Evolutionary conservation across 441 rosid species (phyloP).

Genomic region (Brassica balearica): DNA sequence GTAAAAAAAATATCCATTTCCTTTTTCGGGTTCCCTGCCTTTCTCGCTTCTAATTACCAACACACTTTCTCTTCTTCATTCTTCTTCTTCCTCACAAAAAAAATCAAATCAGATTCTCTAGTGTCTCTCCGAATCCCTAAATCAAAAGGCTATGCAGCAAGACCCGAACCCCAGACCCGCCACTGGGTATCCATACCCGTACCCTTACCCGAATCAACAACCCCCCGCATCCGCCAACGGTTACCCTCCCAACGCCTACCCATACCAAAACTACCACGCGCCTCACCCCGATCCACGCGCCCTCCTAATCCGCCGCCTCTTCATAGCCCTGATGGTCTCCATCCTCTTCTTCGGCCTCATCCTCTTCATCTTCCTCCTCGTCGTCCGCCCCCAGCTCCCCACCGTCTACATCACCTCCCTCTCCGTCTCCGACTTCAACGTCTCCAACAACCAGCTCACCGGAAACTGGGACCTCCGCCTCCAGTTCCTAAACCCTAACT

Average conservation of each 20-base stretch:
- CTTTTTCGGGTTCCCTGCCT: not conserved
- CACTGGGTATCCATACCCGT: constrained; percentile 66
- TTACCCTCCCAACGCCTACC: constrained; percentile 57
- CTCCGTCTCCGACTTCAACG: constrained; percentile 64
- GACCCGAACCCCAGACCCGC: constrained; percentile 57
- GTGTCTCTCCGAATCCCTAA: constrained; percentile 20
- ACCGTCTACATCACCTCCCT: constrained; percentile 54
- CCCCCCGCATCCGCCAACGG: constrained; percentile 45
- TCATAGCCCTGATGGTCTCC: constrained; percentile 38
- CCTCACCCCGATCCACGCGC: constrained; percentile 55
- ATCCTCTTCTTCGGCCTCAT: constrained; percentile 52
- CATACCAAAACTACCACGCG: constrained; percentile 50
- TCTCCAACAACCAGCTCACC: constrained; percentile 49
- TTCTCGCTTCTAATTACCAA: not conserved
- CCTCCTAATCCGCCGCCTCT: constrained; percentile 56
- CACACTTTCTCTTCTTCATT: not conserved
- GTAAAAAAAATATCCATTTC: not conserved
- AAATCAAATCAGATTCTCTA: not conserved
- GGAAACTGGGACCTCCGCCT: constrained; percentile 63
- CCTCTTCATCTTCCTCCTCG: constrained; percentile 70
- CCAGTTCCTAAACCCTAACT: constrained; percentile 72
- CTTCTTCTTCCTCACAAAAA: not conserved
- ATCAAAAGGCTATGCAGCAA: constrained; percentile 48
- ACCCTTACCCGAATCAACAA: constrained; percentile 51
- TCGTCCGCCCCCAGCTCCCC: constrained; percentile 76